Evolutionary conservation across 108 stramenopile genomes (phyloP).

Genomic region (Cylindrotheca fusiformis): DNA sequence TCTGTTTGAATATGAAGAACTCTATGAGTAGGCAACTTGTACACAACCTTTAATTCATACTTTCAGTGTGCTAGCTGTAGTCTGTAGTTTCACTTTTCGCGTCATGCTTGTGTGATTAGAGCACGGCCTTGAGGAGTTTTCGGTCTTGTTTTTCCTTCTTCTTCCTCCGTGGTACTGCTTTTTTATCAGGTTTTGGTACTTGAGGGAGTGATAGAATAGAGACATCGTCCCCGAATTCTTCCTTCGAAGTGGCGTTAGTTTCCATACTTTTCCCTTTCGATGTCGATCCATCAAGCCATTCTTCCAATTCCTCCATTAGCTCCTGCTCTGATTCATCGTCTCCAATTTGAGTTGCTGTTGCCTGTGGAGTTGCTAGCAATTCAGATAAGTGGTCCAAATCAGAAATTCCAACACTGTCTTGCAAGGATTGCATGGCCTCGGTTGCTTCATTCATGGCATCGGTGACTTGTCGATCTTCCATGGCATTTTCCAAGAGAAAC

Average conservation of each 20-base stretch:
- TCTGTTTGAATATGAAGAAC: constrained; percentile 12
- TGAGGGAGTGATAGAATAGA: constrained; percentile 20
- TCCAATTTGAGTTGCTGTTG: background rate
- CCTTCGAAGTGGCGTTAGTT: background rate
- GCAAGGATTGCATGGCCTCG: constrained; percentile 21
- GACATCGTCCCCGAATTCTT: constrained; percentile 12
- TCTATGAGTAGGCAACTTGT: background rate
- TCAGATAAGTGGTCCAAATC: constrained; percentile 15
- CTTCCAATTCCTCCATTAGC: constrained; percentile 27
- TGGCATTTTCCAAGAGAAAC: constrained; percentile 36
- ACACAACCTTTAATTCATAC: no score
- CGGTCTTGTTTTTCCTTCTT: no score
- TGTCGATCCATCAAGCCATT: constrained; percentile 9
- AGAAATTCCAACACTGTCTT: constrained; percentile 14
- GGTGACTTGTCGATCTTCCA: constrained; percentile 36
- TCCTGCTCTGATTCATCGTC: constrained; percentile 23
- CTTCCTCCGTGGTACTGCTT: no score
- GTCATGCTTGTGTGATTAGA: no score
- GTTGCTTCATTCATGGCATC: constrained; percentile 29
- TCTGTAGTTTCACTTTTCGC: no score
- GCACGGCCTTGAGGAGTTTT: no score
- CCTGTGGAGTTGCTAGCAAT: constrained; percentile 2
- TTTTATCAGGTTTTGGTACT: constrained; percentile 3
- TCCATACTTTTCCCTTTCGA: constrained; percentile 5
- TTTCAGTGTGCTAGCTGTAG: no score